Percentiles rank a stretch among this genome's conserved stretches.
phyloP scores from a whole-genome alignment of 2,329 filamentous ascomycete genomes.

The Zymoseptoria tritici region DNA sequence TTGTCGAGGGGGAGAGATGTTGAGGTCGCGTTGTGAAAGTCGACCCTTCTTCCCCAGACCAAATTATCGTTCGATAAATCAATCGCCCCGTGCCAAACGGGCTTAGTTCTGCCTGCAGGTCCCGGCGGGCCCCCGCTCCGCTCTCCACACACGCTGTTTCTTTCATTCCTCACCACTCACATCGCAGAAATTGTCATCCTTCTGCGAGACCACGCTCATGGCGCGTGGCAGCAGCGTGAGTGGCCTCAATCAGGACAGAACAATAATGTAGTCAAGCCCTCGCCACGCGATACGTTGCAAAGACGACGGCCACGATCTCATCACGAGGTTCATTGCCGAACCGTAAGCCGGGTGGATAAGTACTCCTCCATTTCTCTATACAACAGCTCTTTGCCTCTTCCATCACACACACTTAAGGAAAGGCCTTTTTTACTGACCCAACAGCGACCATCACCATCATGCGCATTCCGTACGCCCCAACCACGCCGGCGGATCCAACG shows the following conservation, averaged over 20 bases:
- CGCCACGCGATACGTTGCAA: not conserved
- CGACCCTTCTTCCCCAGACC: not conserved
- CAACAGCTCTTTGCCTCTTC: not conserved
- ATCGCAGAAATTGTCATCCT: not conserved
- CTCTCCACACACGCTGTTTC: not conserved
- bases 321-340: not conserved
- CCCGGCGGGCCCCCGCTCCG: not conserved
- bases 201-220: not conserved
- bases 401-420: not conserved
- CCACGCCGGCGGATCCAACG: slow-evolving; percentile 47
- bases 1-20: not conserved
- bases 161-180: not conserved
- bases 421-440: not conserved
- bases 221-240: not conserved
- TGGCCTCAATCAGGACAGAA: not conserved
- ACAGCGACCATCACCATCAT: slow-evolving; percentile 35
- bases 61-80: not conserved
- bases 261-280: not conserved
- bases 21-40: not conserved
- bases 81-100: not conserved
- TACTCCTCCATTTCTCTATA: slow-evolving; percentile 3
- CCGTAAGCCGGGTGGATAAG: slow-evolving; percentile 10
- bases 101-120: not conserved
- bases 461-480: slow-evolving; percentile 59
- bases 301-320: not conserved